phyloP scores from a whole-genome alignment of 805 yeast species.

The Hanseniaspora hatyaiensis region DNA sequence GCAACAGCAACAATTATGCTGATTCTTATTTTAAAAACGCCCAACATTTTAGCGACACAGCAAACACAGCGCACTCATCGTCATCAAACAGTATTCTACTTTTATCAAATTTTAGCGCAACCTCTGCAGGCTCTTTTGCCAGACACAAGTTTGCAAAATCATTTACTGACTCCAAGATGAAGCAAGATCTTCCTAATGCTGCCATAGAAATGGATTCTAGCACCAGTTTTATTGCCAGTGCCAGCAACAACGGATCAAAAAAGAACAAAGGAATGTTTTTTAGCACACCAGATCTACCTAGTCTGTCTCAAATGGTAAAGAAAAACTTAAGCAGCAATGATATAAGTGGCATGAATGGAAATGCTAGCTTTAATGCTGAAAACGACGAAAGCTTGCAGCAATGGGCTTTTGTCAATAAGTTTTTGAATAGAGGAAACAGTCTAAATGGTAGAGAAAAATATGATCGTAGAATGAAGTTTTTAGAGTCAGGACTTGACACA shows the following conservation, averaged over 20 bases:
- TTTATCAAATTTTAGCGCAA: conserved; percentile 65
- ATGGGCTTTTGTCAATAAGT: conserved; percentile 48
- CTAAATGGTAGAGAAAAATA: conserved; percentile 58
- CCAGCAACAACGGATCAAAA: conserved; percentile 4
- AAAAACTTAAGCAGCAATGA: conserved; percentile 20
- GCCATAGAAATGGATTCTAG: neutral
- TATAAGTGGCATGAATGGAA: conserved; percentile 4
- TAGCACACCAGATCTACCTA: conserved; percentile 25
- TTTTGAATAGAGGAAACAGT: conserved; percentile 61
- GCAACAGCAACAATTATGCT: conserved; percentile 7
- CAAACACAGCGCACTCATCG: conserved; percentile 35
- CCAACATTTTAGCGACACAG: conserved; percentile 33
- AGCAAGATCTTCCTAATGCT: conserved; percentile 16
- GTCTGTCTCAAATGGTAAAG: conserved; percentile 28
- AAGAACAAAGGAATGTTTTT: conserved; percentile 25
- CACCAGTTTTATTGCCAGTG: neutral
- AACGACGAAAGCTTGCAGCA: conserved; percentile 21
- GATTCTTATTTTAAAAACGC: conserved; percentile 32
- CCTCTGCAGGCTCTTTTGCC: conserved; percentile 75
- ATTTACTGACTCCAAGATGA: conserved; percentile 23
- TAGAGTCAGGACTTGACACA: conserved; percentile 38
- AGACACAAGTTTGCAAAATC: conserved; percentile 52
- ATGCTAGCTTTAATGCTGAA: conserved; percentile 20
- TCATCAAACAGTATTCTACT: conserved; percentile 32
- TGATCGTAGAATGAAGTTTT: conserved; percentile 51